Percentiles rank a stretch among this genome's conserved stretches.
Conservation (phyloP, 1,284 basidiomycete species). For the Coriolopsis trogii region DNA sequence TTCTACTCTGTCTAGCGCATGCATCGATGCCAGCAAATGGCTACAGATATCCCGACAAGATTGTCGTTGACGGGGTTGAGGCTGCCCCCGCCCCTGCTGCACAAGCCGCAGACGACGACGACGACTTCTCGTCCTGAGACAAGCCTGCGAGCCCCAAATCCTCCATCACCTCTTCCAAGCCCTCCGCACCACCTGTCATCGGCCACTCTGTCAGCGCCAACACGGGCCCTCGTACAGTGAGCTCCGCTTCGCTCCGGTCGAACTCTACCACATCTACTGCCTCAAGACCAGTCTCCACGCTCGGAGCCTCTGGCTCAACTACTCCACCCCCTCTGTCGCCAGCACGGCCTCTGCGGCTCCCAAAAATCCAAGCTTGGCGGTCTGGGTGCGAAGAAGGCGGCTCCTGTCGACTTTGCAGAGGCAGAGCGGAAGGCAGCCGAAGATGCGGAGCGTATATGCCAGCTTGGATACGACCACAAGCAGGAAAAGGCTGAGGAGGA, state of each 20-base stretch:
- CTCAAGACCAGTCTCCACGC: slow-evolving; percentile 43
- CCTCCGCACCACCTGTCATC: slow-evolving; percentile 59
- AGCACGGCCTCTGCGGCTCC: slow-evolving; percentile 37
- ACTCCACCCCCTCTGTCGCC: slow-evolving; percentile 41
- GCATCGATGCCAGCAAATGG: background rate
- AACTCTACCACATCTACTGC: slow-evolving; percentile 40
- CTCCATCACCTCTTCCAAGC: slow-evolving; percentile 48
- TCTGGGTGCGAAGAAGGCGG: slow-evolving; percentile 85
- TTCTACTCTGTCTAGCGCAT: background rate
- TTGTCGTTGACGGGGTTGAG: slow-evolving; percentile 79
- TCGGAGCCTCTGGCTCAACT: slow-evolving; percentile 59
- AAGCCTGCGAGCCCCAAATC: slow-evolving; percentile 71
- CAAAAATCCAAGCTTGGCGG: slow-evolving; percentile 79
- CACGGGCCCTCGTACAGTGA: slow-evolving; percentile 60
- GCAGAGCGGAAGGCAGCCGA: slow-evolving; percentile 87
- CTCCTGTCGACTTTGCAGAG: slow-evolving; percentile 88
- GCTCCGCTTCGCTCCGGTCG: slow-evolving; percentile 61
- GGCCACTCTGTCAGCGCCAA: slow-evolving; percentile 49
- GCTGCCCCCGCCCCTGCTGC: slow-evolving; percentile 38
- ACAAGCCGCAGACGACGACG: slow-evolving; percentile 66
- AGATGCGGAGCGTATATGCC: slow-evolving; percentile 88
- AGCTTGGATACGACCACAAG: slow-evolving; percentile 87
- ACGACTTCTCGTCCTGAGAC: slow-evolving; percentile 97
- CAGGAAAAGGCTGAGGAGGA: slow-evolving; percentile 73
- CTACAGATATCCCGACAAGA: slow-evolving; percentile 73